Conservation (phyloP, 1,284 basidiomycete species). For the Leccinum fallax region DNA sequence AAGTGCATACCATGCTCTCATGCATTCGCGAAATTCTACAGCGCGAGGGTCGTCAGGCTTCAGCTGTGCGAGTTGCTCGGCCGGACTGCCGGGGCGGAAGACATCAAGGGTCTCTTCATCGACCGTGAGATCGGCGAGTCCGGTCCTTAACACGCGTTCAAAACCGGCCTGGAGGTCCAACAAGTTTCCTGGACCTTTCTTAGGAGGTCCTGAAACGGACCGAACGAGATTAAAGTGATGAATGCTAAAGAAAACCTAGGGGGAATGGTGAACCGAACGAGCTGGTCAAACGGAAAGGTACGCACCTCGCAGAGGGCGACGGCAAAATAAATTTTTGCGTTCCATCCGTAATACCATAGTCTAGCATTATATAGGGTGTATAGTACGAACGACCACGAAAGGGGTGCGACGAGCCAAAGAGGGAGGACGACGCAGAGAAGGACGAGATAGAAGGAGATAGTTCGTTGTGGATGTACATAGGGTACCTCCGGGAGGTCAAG, state of each 20-base stretch:
- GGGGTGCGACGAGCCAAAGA: slow-evolving; percentile 69
- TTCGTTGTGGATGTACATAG: slow-evolving; percentile 38
- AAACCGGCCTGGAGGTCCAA: slow-evolving; percentile 63
- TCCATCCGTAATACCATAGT: slow-evolving; percentile 45
- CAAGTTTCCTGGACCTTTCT: slow-evolving; percentile 48
- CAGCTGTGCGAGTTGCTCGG: slow-evolving; percentile 58
- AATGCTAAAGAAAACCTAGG: slow-evolving; percentile 76
- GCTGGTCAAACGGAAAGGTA: background rate
- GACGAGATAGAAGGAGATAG: slow-evolving; percentile 59
- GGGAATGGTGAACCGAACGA: background rate
- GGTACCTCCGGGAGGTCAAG: slow-evolving; percentile 39
- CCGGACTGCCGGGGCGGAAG: slow-evolving; percentile 60
- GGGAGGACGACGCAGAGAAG: slow-evolving; percentile 63
- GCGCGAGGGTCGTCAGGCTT: slow-evolving; percentile 70
- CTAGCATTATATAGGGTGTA: slow-evolving; percentile 53
- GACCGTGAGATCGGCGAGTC: slow-evolving; percentile 53
- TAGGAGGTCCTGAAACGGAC: slow-evolving; percentile 54
- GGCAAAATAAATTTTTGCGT: slow-evolving; percentile 43
- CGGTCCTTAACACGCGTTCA: slow-evolving; percentile 56
- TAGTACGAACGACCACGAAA: slow-evolving; percentile 70
- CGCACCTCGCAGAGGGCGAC: slow-evolving; percentile 62
- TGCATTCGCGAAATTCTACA: slow-evolving; percentile 70
- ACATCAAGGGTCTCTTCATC: slow-evolving; percentile 58
- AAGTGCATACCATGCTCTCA: slow-evolving; percentile 57
- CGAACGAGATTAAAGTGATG: slow-evolving; percentile 64